Evolutionary conservation across 768 basidiomycete genomes (phyloP).

Genomic region (Trametes maxima): DNA sequence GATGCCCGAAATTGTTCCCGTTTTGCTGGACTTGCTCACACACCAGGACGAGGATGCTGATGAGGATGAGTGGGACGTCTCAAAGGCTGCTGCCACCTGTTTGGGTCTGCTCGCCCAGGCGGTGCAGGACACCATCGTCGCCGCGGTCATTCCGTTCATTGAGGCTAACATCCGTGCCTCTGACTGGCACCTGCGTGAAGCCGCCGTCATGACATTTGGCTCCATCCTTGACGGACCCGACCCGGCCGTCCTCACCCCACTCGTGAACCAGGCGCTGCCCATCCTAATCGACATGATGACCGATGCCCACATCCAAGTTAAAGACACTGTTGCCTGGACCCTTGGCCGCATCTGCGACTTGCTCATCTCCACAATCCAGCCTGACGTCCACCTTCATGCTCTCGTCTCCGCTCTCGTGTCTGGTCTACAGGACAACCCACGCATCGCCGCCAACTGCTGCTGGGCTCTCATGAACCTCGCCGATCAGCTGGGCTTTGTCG

Average conservation of each 20-base stretch:
- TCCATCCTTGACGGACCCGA: constrained; percentile 98
- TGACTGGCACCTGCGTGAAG: constrained; percentile 96
- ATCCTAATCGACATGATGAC: constrained; percentile 95
- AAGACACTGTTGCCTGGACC: constrained; percentile 98
- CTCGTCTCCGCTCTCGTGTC: constrained; percentile 81
- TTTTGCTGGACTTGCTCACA: constrained; percentile 84
- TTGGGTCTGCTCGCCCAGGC: constrained; percentile 86
- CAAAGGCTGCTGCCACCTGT: constrained; percentile 96
- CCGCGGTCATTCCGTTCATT: constrained; percentile 95
- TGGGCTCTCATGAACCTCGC: constrained; percentile 97
- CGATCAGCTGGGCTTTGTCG: constrained; percentile 80
- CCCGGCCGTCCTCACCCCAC: constrained; percentile 79
- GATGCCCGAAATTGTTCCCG: constrained; percentile 91
- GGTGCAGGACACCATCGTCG: constrained; percentile 88
- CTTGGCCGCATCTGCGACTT: constrained; percentile 93
- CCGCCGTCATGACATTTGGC: constrained; percentile 97
- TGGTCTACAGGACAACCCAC: constrained; percentile 77
- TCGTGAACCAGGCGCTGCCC: constrained; percentile 92
- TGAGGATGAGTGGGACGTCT: constrained; percentile 98
- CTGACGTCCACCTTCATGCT: constrained; percentile 83
- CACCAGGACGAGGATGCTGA: constrained; percentile 97
- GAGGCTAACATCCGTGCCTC: constrained; percentile 90
- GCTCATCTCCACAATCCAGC: constrained; percentile 82
- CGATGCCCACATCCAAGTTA: constrained; percentile 82
- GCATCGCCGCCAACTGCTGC: constrained; percentile 92